These are phyloP conservation scores for Mortierella sp. DNA, from an alignment of 371 early-diverging fungal species.

Conservation along the genomic window DNA sequence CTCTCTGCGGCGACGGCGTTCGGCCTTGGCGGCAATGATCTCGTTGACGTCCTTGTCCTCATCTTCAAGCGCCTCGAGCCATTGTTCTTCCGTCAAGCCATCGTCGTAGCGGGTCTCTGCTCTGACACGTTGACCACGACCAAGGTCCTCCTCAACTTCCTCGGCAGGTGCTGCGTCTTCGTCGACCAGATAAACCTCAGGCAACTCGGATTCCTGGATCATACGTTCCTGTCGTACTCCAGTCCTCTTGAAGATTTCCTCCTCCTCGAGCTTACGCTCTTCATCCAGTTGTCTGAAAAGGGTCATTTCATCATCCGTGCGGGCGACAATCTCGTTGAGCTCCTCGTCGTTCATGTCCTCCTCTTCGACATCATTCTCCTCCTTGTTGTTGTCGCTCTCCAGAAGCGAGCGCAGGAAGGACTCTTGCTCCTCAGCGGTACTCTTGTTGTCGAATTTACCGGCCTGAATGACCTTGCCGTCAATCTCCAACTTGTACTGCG, in stretches of 20 bases:
- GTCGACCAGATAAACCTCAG: constrained; percentile 82
- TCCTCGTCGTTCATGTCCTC: constrained; percentile 89
- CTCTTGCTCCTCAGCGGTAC: constrained; percentile 94
- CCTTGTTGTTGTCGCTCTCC: constrained; percentile 77
- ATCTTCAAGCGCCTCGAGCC: constrained; percentile 79
- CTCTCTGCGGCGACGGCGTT: constrained; percentile 60
- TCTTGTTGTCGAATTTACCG: constrained; percentile 98
- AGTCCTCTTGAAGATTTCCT: constrained; percentile 26
- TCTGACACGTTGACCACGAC: constrained; percentile 80
- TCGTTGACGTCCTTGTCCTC: constrained; percentile 76
- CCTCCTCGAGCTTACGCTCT: constrained; percentile 69
- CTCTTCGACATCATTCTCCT: constrained; percentile 80
- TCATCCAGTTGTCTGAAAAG: constrained; percentile 81
- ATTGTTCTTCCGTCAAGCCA: constrained; percentile 95
- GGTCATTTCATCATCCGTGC: constrained; percentile 81
- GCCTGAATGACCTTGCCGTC: constrained; percentile 99
- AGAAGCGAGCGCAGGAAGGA: constrained; percentile 88
- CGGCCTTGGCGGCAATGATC: constrained; percentile 68
- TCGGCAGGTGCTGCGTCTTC: constrained; percentile 59
- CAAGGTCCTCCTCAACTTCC: constrained; percentile 70
- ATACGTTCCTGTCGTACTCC: constrained; percentile 79
- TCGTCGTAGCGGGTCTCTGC: constrained; percentile 90
- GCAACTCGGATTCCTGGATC: constrained; percentile 90
- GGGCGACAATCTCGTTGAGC: constrained; percentile 87
- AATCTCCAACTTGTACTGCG: constrained; percentile 96